Evolutionary conservation across 1,284 basidiomycete species (phyloP).

Genomic region (Sphaerobolus stellatus): DNA sequence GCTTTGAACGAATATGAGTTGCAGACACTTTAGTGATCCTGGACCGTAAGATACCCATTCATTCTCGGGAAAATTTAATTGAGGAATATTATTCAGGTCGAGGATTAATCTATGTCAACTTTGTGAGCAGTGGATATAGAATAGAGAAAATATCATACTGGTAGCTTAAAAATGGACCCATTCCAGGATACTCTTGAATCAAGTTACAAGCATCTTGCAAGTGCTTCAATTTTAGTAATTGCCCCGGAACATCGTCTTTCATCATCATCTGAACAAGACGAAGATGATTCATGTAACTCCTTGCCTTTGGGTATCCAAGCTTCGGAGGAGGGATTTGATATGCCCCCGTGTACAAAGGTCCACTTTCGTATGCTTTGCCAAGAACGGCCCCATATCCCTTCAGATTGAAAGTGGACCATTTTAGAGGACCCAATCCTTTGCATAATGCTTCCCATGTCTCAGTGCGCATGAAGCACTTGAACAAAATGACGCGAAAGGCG

Average conservation of each 20-base stretch:
- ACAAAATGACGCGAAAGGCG: constrained; percentile 60
- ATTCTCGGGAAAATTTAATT: constrained; percentile 53
- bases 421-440: constrained; percentile 47
- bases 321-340: constrained; percentile 63
- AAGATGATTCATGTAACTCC: constrained; percentile 54
- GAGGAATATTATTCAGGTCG: constrained; percentile 43
- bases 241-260: constrained; percentile 41
- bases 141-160: constrained; percentile 33
- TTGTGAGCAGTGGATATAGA: not conserved
- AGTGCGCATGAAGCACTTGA: constrained; percentile 58
- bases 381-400: constrained; percentile 49
- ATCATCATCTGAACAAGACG: constrained; percentile 56
- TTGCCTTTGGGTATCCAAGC: constrained; percentile 40
- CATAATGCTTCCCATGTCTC: constrained; percentile 60
- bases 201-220: constrained; percentile 56
- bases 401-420: constrained; percentile 50
- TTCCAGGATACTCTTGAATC: constrained; percentile 53
- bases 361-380: constrained; percentile 34
- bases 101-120: constrained; percentile 33
- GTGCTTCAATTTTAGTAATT: constrained; percentile 43
- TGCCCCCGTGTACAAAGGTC: constrained; percentile 57
- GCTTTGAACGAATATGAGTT: constrained; percentile 47
- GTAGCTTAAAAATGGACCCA: constrained; percentile 54
- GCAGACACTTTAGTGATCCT: constrained; percentile 56
- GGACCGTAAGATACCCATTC: constrained; percentile 64